Conservation (phyloP, 495 filamentous ascomycete species). For the Penicillium taxi region DNA sequence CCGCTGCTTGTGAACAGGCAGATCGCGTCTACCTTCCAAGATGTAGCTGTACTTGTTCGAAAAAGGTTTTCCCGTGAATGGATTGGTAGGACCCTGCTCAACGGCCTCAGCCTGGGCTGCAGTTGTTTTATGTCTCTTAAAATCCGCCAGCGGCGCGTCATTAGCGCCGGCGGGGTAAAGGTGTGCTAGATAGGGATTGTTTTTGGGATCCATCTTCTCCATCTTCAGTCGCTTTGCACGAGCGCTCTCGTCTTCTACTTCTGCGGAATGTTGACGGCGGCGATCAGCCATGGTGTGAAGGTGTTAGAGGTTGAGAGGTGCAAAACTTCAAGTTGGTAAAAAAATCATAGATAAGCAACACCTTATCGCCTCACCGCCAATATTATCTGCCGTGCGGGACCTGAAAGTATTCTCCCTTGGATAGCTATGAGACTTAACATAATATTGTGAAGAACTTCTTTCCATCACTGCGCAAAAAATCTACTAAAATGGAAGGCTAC, state of each 20-base stretch:
- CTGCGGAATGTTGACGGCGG: too few species aligned
- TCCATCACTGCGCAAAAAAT: conserved; percentile 7
- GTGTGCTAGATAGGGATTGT: conserved; percentile 88
- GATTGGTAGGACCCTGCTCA: conserved; percentile 78
- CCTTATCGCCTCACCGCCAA: conserved; percentile 30
- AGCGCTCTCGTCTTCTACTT: conserved; percentile 33
- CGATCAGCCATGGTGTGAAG: conserved; percentile 33
- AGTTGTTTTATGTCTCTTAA: conserved; percentile 76
- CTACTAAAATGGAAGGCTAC: conserved; percentile 34
- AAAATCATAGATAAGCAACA: too few species aligned
- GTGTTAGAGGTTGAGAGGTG: conserved; percentile 14
- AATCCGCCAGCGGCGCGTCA: conserved; percentile 48
- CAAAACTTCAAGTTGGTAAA: conserved; percentile 19
- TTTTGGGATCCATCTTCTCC: conserved; percentile 45
- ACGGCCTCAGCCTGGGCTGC: conserved; percentile 60
- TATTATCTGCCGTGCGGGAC: too few species aligned
- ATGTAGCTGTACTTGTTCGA: conserved; percentile 85
- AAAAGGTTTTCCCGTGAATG: conserved; percentile 68
- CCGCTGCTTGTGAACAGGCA: conserved; percentile 88
- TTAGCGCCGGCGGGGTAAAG: conserved; percentile 53
- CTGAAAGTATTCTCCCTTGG: too few species aligned
- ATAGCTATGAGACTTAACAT: too few species aligned
- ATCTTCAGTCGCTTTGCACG: conserved; percentile 45
- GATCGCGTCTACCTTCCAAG: conserved; percentile 67
- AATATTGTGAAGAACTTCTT: too few species aligned